Conservation (phyloP, 1,139 yeast species). For the Suhomyces ambrosiae region DNA sequence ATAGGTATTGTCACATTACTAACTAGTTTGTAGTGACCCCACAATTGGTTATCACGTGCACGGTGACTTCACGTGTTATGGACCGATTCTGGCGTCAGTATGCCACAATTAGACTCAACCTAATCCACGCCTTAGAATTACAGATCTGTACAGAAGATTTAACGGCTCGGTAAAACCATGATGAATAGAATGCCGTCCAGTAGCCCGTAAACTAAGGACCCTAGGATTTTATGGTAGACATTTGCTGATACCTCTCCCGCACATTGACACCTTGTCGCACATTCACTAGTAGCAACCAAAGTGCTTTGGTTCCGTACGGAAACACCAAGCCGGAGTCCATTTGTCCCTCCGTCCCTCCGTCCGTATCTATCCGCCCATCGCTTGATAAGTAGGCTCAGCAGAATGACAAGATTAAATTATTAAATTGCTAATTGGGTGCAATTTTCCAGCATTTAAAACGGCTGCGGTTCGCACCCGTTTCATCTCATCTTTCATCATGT, state of each 20-base stretch:
- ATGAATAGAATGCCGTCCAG: neutral
- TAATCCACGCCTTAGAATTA: neutral
- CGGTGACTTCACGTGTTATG: constrained; percentile 2
- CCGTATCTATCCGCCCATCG: too few relatives aligned
- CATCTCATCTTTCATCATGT: constrained; percentile 1
- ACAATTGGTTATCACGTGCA: too few relatives aligned
- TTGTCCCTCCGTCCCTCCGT: too few relatives aligned
- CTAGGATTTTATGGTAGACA: too few relatives aligned
- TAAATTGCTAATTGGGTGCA: constrained; percentile 8
- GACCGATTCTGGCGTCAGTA: constrained; percentile 1
- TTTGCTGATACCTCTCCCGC: too few relatives aligned
- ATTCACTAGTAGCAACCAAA: too few relatives aligned
- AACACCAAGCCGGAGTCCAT: too few relatives aligned
- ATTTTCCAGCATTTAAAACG: constrained; percentile 5
- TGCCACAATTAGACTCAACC: constrained; percentile 2
- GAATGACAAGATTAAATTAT: neutral
- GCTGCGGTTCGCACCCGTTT: constrained; percentile 8
- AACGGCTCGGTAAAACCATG: neutral
- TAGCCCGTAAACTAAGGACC: too few relatives aligned
- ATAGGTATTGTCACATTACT: too few relatives aligned
- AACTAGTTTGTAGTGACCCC: too few relatives aligned
- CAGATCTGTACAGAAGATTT: neutral
- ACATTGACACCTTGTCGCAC: too few relatives aligned
- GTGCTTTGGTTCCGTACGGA: too few relatives aligned
- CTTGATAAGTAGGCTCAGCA: neutral